These are phyloP conservation scores for Cymbopogon citratus DNA, from an alignment of 176 grass and related monocot genomes.

Conservation along the genomic window DNA sequence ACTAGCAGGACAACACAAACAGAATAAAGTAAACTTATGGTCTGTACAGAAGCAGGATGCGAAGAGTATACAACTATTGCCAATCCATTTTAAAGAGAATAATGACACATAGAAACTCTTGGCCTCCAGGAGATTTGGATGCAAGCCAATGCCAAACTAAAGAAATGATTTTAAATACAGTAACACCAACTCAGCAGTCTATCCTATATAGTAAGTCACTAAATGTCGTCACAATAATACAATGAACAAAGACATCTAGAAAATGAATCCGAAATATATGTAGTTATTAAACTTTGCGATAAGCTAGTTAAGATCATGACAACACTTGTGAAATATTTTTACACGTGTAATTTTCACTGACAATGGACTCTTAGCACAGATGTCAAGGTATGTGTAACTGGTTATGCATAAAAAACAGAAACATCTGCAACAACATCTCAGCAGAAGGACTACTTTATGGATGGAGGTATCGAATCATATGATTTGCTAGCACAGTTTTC, in stretches of 20 bases:
- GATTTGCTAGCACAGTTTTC: neutral
- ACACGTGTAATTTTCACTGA: neutral
- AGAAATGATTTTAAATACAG: neutral
- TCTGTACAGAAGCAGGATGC: too few relatives aligned
- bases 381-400: neutral
- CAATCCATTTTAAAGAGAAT: neutral
- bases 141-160: neutral
- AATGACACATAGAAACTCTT: neutral
- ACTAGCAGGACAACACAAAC: constrained; percentile 11
- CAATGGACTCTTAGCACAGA: neutral
- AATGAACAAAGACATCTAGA: neutral
- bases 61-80: neutral
- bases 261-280: neutral
- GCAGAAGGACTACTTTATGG: neutral
- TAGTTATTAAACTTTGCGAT: neutral
- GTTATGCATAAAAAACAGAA: neutral
- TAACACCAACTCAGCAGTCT: neutral
- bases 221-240: neutral
- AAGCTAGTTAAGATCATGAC: neutral
- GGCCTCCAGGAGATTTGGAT: constrained; percentile 7
- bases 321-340: neutral
- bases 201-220: neutral
- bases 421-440: neutral
- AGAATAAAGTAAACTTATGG: neutral
- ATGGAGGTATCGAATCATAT: neutral